These are phyloP conservation scores for Aspergillus kassunensis DNA, from an alignment of 495 filamentous ascomycete genomes.

Conservation along the genomic window DNA sequence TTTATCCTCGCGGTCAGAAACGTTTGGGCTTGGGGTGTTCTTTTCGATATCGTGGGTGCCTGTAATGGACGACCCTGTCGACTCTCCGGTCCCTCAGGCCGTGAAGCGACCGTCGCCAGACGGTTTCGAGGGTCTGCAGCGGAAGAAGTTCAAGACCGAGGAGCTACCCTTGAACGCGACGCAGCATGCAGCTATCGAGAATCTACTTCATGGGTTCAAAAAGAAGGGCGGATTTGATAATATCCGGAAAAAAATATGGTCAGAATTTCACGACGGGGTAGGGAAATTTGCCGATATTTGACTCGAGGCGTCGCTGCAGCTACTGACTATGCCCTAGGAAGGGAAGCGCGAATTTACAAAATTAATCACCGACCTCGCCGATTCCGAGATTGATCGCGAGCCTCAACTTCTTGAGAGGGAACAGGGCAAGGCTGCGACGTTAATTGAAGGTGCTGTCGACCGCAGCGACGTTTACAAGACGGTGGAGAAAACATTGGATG, in stretches of 20 bases:
- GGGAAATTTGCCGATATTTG: slow-evolving; percentile 22
- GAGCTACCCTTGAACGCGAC: slow-evolving; percentile 73
- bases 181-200: slow-evolving; percentile 71
- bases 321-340: slow-evolving; percentile 44
- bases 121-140: slow-evolving; percentile 38
- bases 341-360: slow-evolving; percentile 63
- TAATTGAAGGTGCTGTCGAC: slow-evolving; percentile 85
- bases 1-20: background rate
- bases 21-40: background rate
- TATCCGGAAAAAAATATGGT: slow-evolving; percentile 77
- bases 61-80: slow-evolving; percentile 44
- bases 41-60: slow-evolving; percentile 9
- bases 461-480: slow-evolving; percentile 75
- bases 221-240: slow-evolving; percentile 87
- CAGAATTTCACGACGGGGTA: slow-evolving; percentile 74
- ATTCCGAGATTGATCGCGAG: slow-evolving; percentile 78
- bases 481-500: slow-evolving; percentile 62
- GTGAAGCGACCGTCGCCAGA: slow-evolving; percentile 29
- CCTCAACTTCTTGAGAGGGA: slow-evolving; percentile 71
- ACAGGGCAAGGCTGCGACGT: slow-evolving; percentile 70
- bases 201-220: slow-evolving; percentile 75
- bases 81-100: slow-evolving; percentile 27
- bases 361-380: slow-evolving; percentile 65
- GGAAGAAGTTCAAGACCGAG: slow-evolving; percentile 75
- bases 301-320: slow-evolving; percentile 1